Evolutionary conservation across 2,329 filamentous ascomycete genomes (phyloP), one percentile per base, ranked within the genome.

Genomic region (Colletotrichum musicola): DNA sequence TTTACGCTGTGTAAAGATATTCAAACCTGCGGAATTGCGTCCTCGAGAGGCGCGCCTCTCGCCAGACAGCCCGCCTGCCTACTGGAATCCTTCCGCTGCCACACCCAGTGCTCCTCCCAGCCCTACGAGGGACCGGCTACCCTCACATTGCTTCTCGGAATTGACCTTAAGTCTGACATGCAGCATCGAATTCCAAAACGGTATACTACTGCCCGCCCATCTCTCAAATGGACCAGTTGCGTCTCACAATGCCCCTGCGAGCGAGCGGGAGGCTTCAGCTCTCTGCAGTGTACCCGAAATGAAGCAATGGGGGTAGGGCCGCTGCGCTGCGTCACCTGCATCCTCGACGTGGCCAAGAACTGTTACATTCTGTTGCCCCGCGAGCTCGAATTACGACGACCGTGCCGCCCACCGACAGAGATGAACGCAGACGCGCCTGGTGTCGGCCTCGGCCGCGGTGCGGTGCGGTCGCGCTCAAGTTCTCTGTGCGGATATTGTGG

Each of bases 1-100:
- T 54, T 38, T 64, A 55, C 55, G 18, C 42, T 35, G 12, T 10
- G 7, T 10, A 35, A 10, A 35, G 10, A 35, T 9, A 35, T 35
- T 12, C 56, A 69, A 62, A 47, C 66, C 50, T 66, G 42, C 49
- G 30, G 46, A 30, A 38, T 44, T 22, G 50, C 40, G 25, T 27
- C 30, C 18, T 44, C 59, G 10, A 35, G 30, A 35, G 30, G 30
- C 30, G 30, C 14, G 16, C 54, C 10, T 14, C 60, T n/a, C 38
- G 30, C 30, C 25, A 54, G 50, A 47, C 50, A 69, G 66, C 35
- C 55, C 42, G 60, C 66, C 59, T 46, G 56, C 30, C 30, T 35
- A 35, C 30, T 35, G 30, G 55, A 61, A 69, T 69, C 67, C 67
- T 69, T 68, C 63, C 67, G 67, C 67, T 68, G 57, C 67, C 67